Base-by-base conservation (phyloP, 495 filamentous ascomycete species). In the Chlorociboria aeruginascens region DNA sequence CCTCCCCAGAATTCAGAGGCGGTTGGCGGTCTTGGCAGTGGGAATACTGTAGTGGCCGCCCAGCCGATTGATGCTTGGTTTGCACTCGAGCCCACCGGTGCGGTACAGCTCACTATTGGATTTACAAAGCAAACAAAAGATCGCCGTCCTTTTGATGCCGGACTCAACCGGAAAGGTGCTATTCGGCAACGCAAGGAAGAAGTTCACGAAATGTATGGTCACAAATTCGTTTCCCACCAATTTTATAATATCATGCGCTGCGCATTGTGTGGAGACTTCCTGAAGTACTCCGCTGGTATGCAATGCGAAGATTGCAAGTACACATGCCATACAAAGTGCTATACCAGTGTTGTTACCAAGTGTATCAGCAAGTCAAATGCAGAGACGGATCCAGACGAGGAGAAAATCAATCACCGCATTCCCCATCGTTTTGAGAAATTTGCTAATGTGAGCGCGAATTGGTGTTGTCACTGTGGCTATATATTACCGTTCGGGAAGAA, bases 221-320 rank as follows among this genome's bases (percentile, higher is more conserved):
- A 99, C 81, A 96, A 96, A 68, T 99, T 99, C 56, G 79, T 96
- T 40, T 80, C 84, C 55, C 89, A 94, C 66, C 90, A 95, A 63
- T 99, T 97, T 69, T 99, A 97, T 81, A 97, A 97, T 70, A 95
- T 99, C 63, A 99, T 99, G 92, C 92, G 93, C 55, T 99, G 92
- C 69, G 93, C 92, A 31, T 79, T 97, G 16, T 99, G 92, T 65
- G 93, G 90, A 46, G 93, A 97, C 48, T 95, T 97, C 58, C 81
- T 99, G 67, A 97, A 96, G 61, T 97, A 97, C 66, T 89, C 89
- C 30, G 85, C 92, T 12, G 93, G 92, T 39, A 96, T 97, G 90
- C 92, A 99, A 69, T 99, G 92, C 63, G 83, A 90, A 50, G 92
- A 99, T 67, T 99, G 92, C 86, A 97, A 96, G 66, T 96, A 95